phyloP scores from a whole-genome alignment of 306 rosid species.

The Luffa aegyptiaca region DNA sequence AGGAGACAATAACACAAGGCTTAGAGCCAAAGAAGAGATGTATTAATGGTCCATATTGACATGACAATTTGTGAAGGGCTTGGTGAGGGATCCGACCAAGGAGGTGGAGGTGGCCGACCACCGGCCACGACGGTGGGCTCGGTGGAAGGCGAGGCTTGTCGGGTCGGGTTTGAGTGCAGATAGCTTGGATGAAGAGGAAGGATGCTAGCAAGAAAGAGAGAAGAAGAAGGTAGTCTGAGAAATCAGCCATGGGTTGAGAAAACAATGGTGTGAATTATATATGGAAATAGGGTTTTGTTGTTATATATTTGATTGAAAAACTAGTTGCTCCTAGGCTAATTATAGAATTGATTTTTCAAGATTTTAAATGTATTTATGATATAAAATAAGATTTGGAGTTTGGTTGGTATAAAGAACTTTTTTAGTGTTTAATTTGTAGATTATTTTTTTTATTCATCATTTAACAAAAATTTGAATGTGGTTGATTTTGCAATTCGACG shows the following conservation, averaged over 20 bases:
- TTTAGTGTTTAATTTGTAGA: no score
- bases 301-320: not conserved
- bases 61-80: slow-evolving; percentile 25
- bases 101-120: slow-evolving; percentile 34
- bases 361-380: not conserved
- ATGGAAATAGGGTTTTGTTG: not conserved
- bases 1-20: slow-evolving; percentile 24
- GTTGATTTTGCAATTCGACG: no score
- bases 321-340: not conserved
- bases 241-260: slow-evolving; percentile 23
- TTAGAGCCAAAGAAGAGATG: slow-evolving; percentile 27
- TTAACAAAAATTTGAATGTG: no score
- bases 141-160: slow-evolving; percentile 21
- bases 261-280: not conserved
- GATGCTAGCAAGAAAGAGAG: slow-evolving; percentile 20
- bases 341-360: not conserved
- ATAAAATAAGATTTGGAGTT: not conserved
- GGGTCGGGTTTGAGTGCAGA: slow-evolving; percentile 11
- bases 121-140: slow-evolving; percentile 20
- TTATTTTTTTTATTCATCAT: no score
- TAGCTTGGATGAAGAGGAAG: slow-evolving; percentile 16
- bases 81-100: slow-evolving; percentile 29
- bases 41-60: slow-evolving; percentile 19
- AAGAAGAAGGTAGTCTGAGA: slow-evolving; percentile 7
- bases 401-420: not conserved